Evolutionary conservation across 495 filamentous ascomycete genomes (phyloP).

Genomic region (Lasiosphaeriaceae sp.): DNA sequence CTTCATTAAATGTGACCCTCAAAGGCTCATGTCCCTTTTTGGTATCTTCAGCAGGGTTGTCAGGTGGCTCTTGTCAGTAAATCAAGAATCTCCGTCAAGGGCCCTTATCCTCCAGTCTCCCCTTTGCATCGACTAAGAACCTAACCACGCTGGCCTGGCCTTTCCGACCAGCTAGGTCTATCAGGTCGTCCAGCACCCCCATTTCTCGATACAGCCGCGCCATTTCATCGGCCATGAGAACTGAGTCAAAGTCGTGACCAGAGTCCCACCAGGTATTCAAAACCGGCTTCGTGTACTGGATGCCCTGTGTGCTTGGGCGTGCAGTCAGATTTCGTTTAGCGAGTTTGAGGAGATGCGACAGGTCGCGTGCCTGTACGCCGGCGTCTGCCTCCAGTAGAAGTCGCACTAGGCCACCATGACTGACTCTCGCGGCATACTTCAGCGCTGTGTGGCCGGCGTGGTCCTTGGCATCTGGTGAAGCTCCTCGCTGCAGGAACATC

Average conservation of each 20-base stretch:
- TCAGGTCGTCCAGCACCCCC: constrained; percentile 7
- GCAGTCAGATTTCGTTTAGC: constrained; percentile 10
- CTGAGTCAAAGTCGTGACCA: not conserved
- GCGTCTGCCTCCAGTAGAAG: constrained; percentile 15
- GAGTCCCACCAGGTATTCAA: not conserved
- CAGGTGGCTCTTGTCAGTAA: not conserved
- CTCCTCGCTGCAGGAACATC: constrained; percentile 9
- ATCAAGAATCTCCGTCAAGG: not conserved
- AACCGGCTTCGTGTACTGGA: too few relatives aligned
- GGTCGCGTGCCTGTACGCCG: constrained; percentile 1
- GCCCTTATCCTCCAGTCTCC: not conserved
- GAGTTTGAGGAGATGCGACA: constrained; percentile 16
- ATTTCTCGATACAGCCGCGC: constrained; percentile 9
- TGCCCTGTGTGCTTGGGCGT: not conserved
- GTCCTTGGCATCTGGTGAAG: constrained; percentile 9
- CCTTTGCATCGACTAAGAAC: not conserved
- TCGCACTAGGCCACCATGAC: constrained; percentile 5
- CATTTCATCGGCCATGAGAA: constrained; percentile 13
- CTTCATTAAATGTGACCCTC: not conserved
- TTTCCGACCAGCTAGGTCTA: constrained; percentile 4
- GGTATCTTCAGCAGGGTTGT: not conserved
- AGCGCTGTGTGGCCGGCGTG: constrained; percentile 15
- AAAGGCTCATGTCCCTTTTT: not conserved
- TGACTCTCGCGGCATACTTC: constrained; percentile 12
- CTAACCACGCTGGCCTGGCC: not conserved